Evolutionary conservation across 768 basidiomycete species (phyloP), one percentile per base, ranked within the genome.

Genomic region (Podaxis sp.): DNA sequence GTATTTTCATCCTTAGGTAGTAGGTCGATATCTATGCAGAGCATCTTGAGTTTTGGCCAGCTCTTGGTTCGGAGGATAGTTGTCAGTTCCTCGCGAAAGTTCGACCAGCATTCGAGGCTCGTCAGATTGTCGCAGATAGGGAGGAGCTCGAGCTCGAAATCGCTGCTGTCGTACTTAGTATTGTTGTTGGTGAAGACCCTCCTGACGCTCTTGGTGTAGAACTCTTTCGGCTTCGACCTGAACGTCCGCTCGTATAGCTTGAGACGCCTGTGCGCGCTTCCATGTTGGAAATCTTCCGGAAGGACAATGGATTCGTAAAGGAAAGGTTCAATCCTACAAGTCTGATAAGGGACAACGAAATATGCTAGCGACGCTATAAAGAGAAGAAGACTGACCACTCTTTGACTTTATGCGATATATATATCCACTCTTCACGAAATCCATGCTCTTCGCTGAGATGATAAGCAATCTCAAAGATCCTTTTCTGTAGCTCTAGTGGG

Each of bases 81-180:
- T 6, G n/a, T 46, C 28, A 57, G 21, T 46, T 46, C 44, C 35
- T 57, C 46, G 14, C 44, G 42, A 13, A 28, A 16, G 25, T 57
- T 21, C 10, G 55, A 57, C 55, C 55, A 57, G 27, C 55, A 57
- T 28, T 57, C 55, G 28, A 57, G 55, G 44, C 42, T 57, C 5
- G 3, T 14, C 38, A 57, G 55, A 25, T 48, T 57, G 32, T 57
- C 55, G 47, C 55, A 57, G 35, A 57, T n/a, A 7, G 44, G 25
- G 9, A 48, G 23, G 42, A 57, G 44, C 28, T 57, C 28, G n/a
- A 57, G 55, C 23, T 48, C 46, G 21, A 57, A 57, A 35, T 57
- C 55, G 35, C 55, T 57, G 11, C 18, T 35, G 16, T 37, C 32
- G 32, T 10, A 21, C 10, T 32, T 11, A 16, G 23, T 7, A 25